Evolutionary conservation across 805 yeast genomes (phyloP).

Genomic region (Candida golubevii): DNA sequence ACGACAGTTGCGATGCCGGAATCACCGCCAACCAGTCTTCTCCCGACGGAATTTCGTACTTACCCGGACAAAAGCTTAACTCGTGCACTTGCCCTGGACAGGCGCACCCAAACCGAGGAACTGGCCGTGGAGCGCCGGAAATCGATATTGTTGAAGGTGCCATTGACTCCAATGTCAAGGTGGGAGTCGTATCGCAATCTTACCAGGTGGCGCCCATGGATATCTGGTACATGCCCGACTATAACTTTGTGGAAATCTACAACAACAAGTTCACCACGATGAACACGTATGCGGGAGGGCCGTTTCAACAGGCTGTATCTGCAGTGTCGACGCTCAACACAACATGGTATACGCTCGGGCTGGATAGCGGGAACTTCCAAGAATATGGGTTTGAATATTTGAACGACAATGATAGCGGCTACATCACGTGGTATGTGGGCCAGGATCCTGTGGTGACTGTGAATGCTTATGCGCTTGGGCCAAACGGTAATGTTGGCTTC

Average conservation of each 20-base stretch:
- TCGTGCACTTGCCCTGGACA: slow-evolving; percentile 77
- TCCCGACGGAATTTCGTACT: slow-evolving; percentile 79
- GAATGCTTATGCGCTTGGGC: slow-evolving; percentile 32
- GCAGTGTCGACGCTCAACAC: slow-evolving; percentile 74
- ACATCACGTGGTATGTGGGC: slow-evolving; percentile 85
- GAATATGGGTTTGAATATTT: slow-evolving; percentile 72
- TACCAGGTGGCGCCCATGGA: slow-evolving; percentile 91
- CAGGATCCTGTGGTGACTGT: slow-evolving; percentile 37
- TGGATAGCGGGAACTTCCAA: slow-evolving; percentile 54
- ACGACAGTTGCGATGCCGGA: slow-evolving; percentile 87
- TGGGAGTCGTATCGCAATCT: slow-evolving; percentile 86
- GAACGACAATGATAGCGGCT: slow-evolving; percentile 65
- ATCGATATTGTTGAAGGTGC: slow-evolving; percentile 90
- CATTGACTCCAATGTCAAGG: slow-evolving; percentile 44
- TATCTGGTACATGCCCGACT: slow-evolving; percentile 91
- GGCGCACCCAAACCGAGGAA: slow-evolving; percentile 84
- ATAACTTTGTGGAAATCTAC: slow-evolving; percentile 68
- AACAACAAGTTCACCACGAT: slow-evolving; percentile 67
- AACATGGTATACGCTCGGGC: slow-evolving; percentile 75
- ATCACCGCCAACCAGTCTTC: slow-evolving; percentile 92
- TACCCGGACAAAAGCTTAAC: slow-evolving; percentile 79
- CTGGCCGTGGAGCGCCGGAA: slow-evolving; percentile 86
- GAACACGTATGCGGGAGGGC: slow-evolving; percentile 91
- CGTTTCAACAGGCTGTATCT: slow-evolving; percentile 89
- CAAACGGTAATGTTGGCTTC: slow-evolving; percentile 37